A percentile compares a stretch with the other conserved stretches of the same genome.
These are phyloP conservation scores for Kwoniella botswanensis DNA, from an alignment of 768 basidiomycete species.

Conservation along the genomic window DNA sequence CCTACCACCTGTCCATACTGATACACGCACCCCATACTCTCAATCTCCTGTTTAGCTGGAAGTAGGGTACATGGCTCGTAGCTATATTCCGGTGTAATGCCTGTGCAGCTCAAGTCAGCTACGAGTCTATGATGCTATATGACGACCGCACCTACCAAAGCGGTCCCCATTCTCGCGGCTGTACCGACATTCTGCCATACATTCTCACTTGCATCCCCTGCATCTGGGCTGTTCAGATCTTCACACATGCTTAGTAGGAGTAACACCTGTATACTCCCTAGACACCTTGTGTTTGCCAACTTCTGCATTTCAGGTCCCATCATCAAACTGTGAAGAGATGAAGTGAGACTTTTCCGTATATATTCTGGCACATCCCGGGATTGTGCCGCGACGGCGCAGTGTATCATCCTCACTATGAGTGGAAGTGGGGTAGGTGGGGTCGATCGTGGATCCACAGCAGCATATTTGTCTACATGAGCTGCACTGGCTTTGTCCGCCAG, in stretches of 20 bases:
- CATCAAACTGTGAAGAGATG: constrained; percentile 15
- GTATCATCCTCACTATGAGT: constrained; percentile 27
- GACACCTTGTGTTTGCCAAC: constrained; percentile 8
- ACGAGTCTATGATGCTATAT: no score
- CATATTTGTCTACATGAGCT: constrained; percentile 6
- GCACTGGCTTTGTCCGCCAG: constrained; percentile 8
- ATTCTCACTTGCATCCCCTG: not conserved
- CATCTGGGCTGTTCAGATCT: constrained; percentile 22
- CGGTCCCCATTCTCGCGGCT: constrained; percentile 23
- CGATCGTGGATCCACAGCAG: constrained; percentile 23
- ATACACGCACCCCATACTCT: constrained; percentile 41
- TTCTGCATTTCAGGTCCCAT: constrained; percentile 16
- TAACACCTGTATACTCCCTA: constrained; percentile 27
- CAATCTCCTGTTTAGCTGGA: constrained; percentile 30
- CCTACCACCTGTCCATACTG: constrained; percentile 35
- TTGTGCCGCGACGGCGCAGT: constrained; percentile 26
- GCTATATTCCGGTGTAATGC: constrained; percentile 33
- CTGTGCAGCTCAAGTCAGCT: constrained; percentile 4
- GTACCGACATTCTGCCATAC: constrained; percentile 28
- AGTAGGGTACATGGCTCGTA: constrained; percentile 18
- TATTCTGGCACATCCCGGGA: constrained; percentile 28
- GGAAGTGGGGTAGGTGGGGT: constrained; percentile 35
- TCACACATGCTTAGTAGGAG: constrained; percentile 28
- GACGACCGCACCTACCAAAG: constrained; percentile 18
- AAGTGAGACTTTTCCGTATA: constrained; percentile 16